Conservation (phyloP, 331 rosid genomes). For the Malus hybrid region DNA sequence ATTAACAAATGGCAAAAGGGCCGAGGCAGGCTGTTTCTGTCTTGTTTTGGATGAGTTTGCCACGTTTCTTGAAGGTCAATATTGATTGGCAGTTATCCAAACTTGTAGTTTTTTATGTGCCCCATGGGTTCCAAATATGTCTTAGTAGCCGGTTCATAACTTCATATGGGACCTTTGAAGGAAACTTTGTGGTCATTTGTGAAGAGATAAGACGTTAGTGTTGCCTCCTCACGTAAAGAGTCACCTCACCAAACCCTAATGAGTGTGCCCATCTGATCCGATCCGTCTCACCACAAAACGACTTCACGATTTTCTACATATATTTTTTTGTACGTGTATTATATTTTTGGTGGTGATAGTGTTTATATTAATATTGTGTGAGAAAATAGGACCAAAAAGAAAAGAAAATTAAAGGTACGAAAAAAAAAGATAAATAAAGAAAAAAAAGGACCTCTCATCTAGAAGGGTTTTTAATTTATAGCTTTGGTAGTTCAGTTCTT, state of each 20-base stretch:
- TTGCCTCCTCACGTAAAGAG: neutral
- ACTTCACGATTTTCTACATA: neutral
- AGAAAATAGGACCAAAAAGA: neutral
- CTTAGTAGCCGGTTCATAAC: neutral
- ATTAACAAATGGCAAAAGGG: neutral
- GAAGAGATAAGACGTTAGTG: neutral
- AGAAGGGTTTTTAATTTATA: slow-evolving; percentile 1
- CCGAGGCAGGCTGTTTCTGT: neutral
- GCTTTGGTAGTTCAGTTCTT: too few species aligned
- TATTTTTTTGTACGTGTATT: neutral
- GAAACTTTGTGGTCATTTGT: neutral
- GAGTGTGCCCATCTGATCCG: neutral
- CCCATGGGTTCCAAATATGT: neutral
- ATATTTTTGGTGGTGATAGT: neutral
- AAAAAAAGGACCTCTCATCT: neutral
- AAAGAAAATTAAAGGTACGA: neutral
- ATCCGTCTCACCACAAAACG: neutral
- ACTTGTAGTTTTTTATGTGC: neutral
- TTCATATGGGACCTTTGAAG: neutral
- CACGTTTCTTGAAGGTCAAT: slow-evolving; percentile 10
- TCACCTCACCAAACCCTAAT: neutral
- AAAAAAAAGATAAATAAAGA: neutral
- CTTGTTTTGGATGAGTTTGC: slow-evolving; percentile 15
- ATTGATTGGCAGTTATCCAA: slow-evolving; percentile 4
- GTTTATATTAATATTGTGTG: neutral